These are phyloP conservation scores for Agarophyton chilense DNA, from an alignment of 23 red algal species.

Conservation along the genomic window DNA sequence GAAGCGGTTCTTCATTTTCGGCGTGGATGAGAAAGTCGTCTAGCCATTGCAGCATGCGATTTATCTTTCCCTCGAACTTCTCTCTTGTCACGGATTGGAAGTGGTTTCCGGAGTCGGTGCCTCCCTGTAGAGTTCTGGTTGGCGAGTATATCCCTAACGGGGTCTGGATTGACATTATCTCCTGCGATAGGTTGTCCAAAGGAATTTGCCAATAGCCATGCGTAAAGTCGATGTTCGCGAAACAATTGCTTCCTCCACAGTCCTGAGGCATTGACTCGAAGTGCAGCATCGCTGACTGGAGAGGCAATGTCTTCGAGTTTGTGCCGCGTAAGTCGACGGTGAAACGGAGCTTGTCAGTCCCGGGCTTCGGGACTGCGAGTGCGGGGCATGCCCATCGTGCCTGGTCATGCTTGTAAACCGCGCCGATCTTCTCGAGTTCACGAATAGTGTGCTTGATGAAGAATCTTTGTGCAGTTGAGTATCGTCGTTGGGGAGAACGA, in stretches of 20 bases:
- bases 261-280: too few relatives aligned
- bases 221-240: conserved; percentile 32
- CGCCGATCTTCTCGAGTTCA: too few relatives aligned
- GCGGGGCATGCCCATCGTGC: conserved; percentile 25
- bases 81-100: too few relatives aligned
- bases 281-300: neutral
- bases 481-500: too few relatives aligned
- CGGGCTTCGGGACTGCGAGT: conserved; percentile 19
- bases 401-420: conserved; percentile 8
- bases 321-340: conserved; percentile 20
- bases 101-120: too few relatives aligned
- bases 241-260: neutral
- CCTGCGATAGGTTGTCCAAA: too few relatives aligned
- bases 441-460: too few relatives aligned
- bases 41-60: conserved; percentile 40
- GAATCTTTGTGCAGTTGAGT: too few relatives aligned
- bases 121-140: too few relatives aligned
- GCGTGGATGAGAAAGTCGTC: conserved; percentile 16
- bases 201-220: conserved; percentile 55
- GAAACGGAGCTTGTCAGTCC: conserved; percentile 6
- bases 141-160: too few relatives aligned
- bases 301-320: conserved; percentile 1
- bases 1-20: neutral
- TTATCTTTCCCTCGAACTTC: too few relatives aligned
- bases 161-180: too few relatives aligned